Base-by-base conservation (phyloP, 2,329 filamentous ascomycete species). In the Verticillium tricorpus region DNA sequence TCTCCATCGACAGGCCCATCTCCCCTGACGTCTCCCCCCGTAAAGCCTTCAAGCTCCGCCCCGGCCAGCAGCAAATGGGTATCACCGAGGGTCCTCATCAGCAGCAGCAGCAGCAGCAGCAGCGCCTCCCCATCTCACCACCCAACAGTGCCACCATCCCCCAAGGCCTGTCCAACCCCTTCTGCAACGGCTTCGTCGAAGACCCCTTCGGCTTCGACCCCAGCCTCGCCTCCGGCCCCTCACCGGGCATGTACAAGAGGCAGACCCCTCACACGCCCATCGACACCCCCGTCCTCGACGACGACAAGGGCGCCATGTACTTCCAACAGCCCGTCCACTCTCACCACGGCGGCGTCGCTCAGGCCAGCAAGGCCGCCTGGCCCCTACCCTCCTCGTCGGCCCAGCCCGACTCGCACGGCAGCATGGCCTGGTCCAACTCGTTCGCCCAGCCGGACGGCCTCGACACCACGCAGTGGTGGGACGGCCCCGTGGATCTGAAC, bases 201-300 rank as follows among this genome's bases (percentile, higher is more conserved):
- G 76, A 78, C 60, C 76, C 76, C 1, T 78, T 78, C 66, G 66
- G 63, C 59, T 75, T 76, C 45, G 66, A 69, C 32, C 63, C 72
- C 5, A 37, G 62, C 45, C 59, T 64, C 62, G 60, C 67, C 37
- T 45, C 66, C 66, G 25, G 63, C 71, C 67, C 70, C 68, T 39
- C 75, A 69, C 65, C 50, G 22, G 37, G 37, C 57, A 63, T 66
- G 57, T 76, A 72, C 65, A 69, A 67, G 52, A 68, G 71, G 31
- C 67, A 69, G 57, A 71, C 70, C 45, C 70, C 74, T 55, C 69
- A 74, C 60, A 76, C 77, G 37, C 76, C 77, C 15, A 68, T 75
- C 56, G 73, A 74, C 63, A 79, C 78, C 1, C 77, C 77, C 11
- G 69, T 71, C 9, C 65, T 77, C 52, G 64, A 67, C 58, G 58